These are phyloP conservation scores for Geotrichum cucujoidarum DNA, from an alignment of 1,139 yeast genomes.

Conservation along the genomic window DNA sequence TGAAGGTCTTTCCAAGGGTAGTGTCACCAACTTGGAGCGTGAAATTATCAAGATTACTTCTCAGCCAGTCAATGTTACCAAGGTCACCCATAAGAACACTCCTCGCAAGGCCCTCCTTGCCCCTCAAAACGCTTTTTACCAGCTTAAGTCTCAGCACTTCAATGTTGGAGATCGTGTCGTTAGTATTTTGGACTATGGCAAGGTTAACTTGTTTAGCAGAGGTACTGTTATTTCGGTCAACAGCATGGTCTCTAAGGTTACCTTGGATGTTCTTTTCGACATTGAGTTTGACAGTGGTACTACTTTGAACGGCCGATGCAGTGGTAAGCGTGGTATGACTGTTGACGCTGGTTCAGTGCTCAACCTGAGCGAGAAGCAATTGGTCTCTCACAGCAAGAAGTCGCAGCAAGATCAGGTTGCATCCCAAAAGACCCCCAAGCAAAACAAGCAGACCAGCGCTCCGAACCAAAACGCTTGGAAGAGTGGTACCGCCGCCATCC, in stretches of 20 bases:
- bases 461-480: conserved; percentile 7
- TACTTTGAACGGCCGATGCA: conserved; percentile 69
- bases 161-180: conserved; percentile 85
- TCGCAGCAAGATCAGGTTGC: conserved; percentile 9
- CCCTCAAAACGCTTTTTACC: conserved; percentile 67
- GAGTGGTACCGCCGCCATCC: neutral
- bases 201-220: conserved; percentile 78
- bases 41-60: conserved; percentile 45
- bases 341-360: conserved; percentile 78
- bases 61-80: conserved; percentile 25
- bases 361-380: conserved; percentile 69
- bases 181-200: conserved; percentile 81
- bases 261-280: conserved; percentile 78
- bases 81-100: conserved; percentile 62
- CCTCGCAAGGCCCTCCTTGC: conserved; percentile 81
- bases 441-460: neutral
- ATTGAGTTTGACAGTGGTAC: conserved; percentile 77
- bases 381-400: conserved; percentile 51
- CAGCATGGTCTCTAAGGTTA: conserved; percentile 51
- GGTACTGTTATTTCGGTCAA: conserved; percentile 88
- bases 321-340: conserved; percentile 74
- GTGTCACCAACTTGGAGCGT: conserved; percentile 65
- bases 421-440: neutral
- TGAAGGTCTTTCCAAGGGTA: conserved; percentile 66
- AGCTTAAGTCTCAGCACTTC: conserved; percentile 71